A percentile compares a stretch with the other conserved stretches of the same genome.
These are phyloP conservation scores for Gossypium gossypioides DNA, from an alignment of 441 rosid genomes.

Conservation along the genomic window DNA sequence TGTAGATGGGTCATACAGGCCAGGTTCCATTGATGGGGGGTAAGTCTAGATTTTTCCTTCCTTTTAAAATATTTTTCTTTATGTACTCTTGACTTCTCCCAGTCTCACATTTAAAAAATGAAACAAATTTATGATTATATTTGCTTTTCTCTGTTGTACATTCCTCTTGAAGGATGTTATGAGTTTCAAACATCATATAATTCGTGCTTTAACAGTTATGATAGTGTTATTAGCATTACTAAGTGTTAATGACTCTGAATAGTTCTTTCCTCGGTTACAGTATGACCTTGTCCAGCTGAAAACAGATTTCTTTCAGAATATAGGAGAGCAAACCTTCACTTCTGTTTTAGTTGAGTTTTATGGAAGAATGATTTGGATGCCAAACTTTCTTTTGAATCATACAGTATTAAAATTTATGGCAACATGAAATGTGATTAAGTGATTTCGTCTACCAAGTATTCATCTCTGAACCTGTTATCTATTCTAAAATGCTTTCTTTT, in stretches of 20 bases:
- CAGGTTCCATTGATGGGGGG: conserved; percentile 71
- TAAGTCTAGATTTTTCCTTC: conserved; percentile 24
- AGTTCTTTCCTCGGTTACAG: background rate
- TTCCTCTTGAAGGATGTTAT: background rate
- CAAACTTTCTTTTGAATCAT: background rate
- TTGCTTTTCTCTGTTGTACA: background rate
- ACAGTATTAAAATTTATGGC: background rate
- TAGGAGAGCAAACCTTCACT: background rate
- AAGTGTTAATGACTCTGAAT: background rate
- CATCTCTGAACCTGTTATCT: background rate
- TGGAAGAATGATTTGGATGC: background rate
- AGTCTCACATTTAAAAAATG: background rate
- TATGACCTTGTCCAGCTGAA: background rate
- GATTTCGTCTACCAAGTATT: background rate
- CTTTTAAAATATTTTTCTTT: background rate
- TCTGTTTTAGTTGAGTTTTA: conserved; percentile 4
- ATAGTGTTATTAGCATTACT: background rate
- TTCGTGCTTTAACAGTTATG: background rate
- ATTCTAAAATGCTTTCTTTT: background rate
- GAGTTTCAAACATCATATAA: background rate
- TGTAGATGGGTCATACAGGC: conserved; percentile 57
- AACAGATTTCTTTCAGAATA: background rate
- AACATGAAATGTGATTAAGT: background rate
- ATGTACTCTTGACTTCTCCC: background rate
- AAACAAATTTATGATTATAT: background rate